Evolutionary conservation across 176 grass and related monocot species (phyloP), one percentile per base, ranked within the genome.

Genomic region (Guadua angustifolia): DNA sequence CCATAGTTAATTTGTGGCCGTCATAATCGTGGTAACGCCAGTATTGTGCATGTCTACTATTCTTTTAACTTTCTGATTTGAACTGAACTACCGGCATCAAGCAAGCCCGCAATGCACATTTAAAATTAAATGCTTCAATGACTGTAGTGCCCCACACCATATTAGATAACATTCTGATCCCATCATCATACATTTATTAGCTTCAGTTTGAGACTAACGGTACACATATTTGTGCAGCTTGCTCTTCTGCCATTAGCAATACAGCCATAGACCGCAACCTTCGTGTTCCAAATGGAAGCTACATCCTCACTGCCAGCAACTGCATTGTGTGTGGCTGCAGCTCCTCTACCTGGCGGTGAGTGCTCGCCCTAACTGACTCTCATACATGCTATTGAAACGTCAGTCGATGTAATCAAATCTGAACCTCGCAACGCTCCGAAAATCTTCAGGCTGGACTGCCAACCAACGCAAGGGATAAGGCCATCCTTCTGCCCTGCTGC

Each of bases 291-390:
- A 95, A 99, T 40, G 93, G 91, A 58, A 99, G 93, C 59, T 99
- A 95, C 58, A 78, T 92, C 53, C 89, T 94, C 36, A 95, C 93
- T 1, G 96, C 96, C 69, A 94, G 92, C 72, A 92, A 94, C 73
- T 99, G 96, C 15, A 66, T 99, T 77, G 85, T 74, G 73, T 99
- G 96, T 73, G 83, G 93, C 84, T 99, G 96, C 86, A 92, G 91
- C 75, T 91, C 96, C 74, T 85, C 67, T 55, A 85, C 91, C 19
- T 99, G 92, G 90, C 91, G 91, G 96, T 99, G 68, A 87, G 91
- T 83, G n/a, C 36, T 36, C 16, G 36, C 9, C 65, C 64, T 42
- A 80, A n/a, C 50, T 78, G 42, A 32, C 68, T 25, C 33, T 46
- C 43, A 11, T 22, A 60, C 73, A 33, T 74, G 21, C 8, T 63